A percentile compares a stretch with the other conserved stretches of the same genome.
Conservation (phyloP, 371 early-diverging fungal genomes). For the Quaeritorhiza haematococci region DNA sequence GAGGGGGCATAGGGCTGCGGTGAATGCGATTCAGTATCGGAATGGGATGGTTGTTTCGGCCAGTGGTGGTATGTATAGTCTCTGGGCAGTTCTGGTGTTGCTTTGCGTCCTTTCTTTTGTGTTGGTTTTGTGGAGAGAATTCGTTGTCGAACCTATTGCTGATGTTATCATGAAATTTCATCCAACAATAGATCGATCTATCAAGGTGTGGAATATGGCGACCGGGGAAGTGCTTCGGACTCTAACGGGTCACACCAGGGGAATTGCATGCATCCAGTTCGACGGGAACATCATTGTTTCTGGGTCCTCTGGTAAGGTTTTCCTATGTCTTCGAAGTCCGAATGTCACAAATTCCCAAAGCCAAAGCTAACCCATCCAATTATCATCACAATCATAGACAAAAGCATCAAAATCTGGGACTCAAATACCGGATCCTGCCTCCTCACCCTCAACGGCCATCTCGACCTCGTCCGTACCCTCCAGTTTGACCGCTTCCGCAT, state of each 20-base stretch:
- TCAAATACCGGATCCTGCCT: slow-evolving; percentile 69
- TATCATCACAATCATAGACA: slow-evolving; percentile 57
- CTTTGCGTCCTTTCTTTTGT: neutral
- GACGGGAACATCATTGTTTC: slow-evolving; percentile 85
- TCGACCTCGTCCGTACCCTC: slow-evolving; percentile 46
- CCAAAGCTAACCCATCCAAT: too few relatives aligned
- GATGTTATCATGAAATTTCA: slow-evolving; percentile 60
- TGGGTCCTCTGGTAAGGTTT: slow-evolving; percentile 57
- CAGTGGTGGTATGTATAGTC: slow-evolving; percentile 24
- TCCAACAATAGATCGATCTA: slow-evolving; percentile 71
- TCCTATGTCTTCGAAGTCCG: slow-evolving; percentile 49
- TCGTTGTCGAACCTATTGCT: too few relatives aligned
- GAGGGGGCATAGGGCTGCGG: slow-evolving; percentile 77
- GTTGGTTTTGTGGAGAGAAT: too few relatives aligned
- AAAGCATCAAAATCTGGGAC: slow-evolving; percentile 92
- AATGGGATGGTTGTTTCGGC: slow-evolving; percentile 52
- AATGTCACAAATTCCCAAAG: slow-evolving; percentile 86
- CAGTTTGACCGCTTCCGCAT: slow-evolving; percentile 35
- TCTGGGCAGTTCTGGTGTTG: neutral
- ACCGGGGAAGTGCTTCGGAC: slow-evolving; percentile 24
- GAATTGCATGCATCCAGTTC: slow-evolving; percentile 86
- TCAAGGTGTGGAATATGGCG: slow-evolving; percentile 80
- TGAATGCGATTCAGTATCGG: slow-evolving; percentile 78
- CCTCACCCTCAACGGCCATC: slow-evolving; percentile 37
- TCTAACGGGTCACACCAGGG: slow-evolving; percentile 61